Evolutionary conservation across 2,329 filamentous ascomycete species (phyloP), one percentile per base, ranked within the genome.

Genomic region (Orbilia oligospora): DNA sequence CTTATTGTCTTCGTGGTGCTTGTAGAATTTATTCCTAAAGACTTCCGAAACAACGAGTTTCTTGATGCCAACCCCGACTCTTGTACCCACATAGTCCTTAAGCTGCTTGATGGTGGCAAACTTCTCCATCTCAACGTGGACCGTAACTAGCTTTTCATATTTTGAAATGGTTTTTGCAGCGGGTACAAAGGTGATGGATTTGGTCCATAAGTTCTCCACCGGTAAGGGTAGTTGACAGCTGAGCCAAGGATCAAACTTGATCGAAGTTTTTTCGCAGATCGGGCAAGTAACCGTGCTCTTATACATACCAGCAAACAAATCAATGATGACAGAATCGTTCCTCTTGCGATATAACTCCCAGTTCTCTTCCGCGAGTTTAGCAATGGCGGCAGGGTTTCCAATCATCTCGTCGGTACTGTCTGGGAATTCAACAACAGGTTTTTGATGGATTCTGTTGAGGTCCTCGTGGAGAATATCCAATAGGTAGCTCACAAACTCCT

Each of bases 341-440:
- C 96, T 91, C 80, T 91, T 91, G 83, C 93, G 93, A 81, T 97
- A 97, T 76, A 97, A 97, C 79, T 93, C 90, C 90, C 95, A 97
- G 78, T 96, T 96, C 81, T 93, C 89, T 66, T 94, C 90, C 0
- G 95, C 96, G 86, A 99, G 93, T 80, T 91, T 89, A 73, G 90
- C 89, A 83, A 99, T 93, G 10, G 92, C 92, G 51, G 89, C 89
- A 0, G 90, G 91, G 82, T 98, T 90, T 81, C 92, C 89, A 79
- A 97, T 92, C 89, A 97, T 98, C 80, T 96, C 94, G 83, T 99
- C 96, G 0, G 97, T 97, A 0, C 95, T 98, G 83, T 99, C 96
- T 0, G 96, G 96, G 84, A 98, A 97, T 85, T 97, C 94, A 56
- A 97, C 95, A 84, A 98, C 97, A 0, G 96, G 96, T 86, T 99